Evolutionary conservation across 495 filamentous ascomycete genomes (phyloP).

Genomic region (Xylaria telfairii): DNA sequence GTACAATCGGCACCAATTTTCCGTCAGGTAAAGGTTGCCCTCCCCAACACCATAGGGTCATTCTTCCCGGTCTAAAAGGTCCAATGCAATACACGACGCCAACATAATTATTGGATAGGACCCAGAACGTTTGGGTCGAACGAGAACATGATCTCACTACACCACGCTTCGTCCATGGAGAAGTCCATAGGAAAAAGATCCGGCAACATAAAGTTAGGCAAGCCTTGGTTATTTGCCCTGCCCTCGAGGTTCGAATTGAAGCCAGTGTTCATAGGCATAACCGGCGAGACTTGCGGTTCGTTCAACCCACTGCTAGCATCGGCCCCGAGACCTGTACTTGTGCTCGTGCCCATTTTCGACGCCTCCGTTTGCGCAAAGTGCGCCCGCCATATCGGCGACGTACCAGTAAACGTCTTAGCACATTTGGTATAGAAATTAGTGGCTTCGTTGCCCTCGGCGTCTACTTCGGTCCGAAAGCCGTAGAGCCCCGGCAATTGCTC

Average conservation of each 20-base stretch:
- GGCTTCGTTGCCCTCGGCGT: conserved; percentile 23
- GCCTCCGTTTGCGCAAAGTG: conserved; percentile 29
- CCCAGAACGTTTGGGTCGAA: background rate
- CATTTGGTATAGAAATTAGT: conserved; percentile 33
- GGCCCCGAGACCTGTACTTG: background rate
- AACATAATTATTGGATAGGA: background rate
- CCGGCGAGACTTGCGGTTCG: background rate
- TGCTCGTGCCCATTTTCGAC: background rate
- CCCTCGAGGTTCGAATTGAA: background rate
- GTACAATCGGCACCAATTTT: background rate
- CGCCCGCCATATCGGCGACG: conserved; percentile 29
- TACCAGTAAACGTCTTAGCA: conserved; percentile 28
- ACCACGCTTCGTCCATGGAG: conserved; percentile 21
- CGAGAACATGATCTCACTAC: conserved; percentile 14
- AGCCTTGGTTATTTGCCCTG: background rate
- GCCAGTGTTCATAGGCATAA: background rate
- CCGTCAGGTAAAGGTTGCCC: background rate
- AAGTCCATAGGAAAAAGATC: conserved; percentile 24
- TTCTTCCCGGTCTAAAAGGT: background rate
- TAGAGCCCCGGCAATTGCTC: conserved; percentile 26
- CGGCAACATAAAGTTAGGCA: conserved; percentile 13
- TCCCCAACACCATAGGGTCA: background rate
- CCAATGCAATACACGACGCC: background rate
- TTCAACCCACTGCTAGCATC: background rate
- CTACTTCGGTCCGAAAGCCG: conserved; percentile 29